Conservation (phyloP, 1,139 yeast species). For the Hansenula anomala region DNA sequence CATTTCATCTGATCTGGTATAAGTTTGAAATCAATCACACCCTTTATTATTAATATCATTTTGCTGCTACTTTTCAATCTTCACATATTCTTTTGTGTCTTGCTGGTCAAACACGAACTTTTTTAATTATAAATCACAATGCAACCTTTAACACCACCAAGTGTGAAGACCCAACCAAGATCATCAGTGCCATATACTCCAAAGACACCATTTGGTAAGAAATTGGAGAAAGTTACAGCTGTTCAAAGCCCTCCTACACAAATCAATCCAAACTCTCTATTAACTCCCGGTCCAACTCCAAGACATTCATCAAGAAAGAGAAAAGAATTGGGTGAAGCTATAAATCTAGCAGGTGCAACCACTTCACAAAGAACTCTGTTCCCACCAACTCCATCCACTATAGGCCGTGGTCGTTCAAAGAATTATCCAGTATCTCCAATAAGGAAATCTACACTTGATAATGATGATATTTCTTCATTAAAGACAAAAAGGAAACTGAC, state of each 20-base stretch:
- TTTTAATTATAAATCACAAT: background rate
- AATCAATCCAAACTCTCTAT: conserved; percentile 4
- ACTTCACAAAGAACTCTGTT: conserved; percentile 3
- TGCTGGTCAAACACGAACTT: conserved; percentile 1
- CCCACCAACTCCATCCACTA: conserved; percentile 18
- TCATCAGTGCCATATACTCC: conserved; percentile 11
- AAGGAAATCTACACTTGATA: conserved; percentile 7
- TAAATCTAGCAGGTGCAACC: conserved; percentile 9
- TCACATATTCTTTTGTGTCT: conserved; percentile 2
- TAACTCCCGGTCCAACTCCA: conserved; percentile 19
- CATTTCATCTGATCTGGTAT: background rate
- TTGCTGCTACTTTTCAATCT: too few species aligned
- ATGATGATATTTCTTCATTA: conserved; percentile 1
- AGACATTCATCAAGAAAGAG: conserved; percentile 13
- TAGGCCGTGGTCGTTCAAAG: conserved; percentile 22
- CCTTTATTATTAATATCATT: background rate
- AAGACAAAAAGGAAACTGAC: conserved; percentile 14
- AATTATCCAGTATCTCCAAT: conserved; percentile 7
- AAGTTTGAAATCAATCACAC: background rate
- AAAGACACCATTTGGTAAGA: conserved; percentile 17
- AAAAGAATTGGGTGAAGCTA: conserved; percentile 12
- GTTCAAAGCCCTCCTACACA: conserved; percentile 2
- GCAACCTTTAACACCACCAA: conserved; percentile 2
- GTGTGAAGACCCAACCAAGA: background rate
- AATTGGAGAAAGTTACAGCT: conserved; percentile 1